Evolutionary conservation across 2,329 filamentous ascomycete species (phyloP), one percentile per base, ranked within the genome.

Genomic region (Colletotrichum cuscutae): DNA sequence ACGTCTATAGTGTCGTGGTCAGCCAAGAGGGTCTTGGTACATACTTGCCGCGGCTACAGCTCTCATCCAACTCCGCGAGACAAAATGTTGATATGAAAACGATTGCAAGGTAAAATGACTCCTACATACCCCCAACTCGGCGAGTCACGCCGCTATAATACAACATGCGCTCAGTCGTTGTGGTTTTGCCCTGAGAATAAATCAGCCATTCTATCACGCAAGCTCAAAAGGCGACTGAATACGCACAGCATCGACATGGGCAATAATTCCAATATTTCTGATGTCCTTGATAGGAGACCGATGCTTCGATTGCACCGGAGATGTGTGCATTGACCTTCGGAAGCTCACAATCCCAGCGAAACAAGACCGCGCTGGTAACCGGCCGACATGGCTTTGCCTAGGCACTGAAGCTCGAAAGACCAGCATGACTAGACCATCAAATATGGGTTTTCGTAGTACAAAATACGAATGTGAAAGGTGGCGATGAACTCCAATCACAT

Each of bases 101-200:
- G 19, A 46, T 26, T 15, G 24, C 26, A n/a, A 19, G 42, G 28
- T 42, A n/a, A 1, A 13, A 15, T 30, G 5, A 12, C 9, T 26
- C 26, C 24, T 9, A 81, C 87, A 60, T 79, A 89, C 89, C 89
- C 84, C 97, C 97, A 79, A 98, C 91, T 81, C 95, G 89, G 76
- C 94, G 89, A 11, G 95, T 97, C 74, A 95, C 92, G 61, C 97
- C 96, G 81, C 95, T 97, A 79, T 98, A 98, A 80, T 95, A 98
- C 79, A 99, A 93, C 96, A 98, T 98, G 71, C 97, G 95, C 90
- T 99, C 97, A 4, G 97, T 98, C 0, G 97, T 99, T 0, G 97
- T 98, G 1, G 97, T 99, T 87, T 99, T 99, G 9, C 97, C 97
- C 89, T 90, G 65, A 9, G 22, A 13, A 3, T 19, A 15, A 9